Base-by-base conservation (phyloP, 306 rosid genomes). In the Hippophae tibetana region DNA sequence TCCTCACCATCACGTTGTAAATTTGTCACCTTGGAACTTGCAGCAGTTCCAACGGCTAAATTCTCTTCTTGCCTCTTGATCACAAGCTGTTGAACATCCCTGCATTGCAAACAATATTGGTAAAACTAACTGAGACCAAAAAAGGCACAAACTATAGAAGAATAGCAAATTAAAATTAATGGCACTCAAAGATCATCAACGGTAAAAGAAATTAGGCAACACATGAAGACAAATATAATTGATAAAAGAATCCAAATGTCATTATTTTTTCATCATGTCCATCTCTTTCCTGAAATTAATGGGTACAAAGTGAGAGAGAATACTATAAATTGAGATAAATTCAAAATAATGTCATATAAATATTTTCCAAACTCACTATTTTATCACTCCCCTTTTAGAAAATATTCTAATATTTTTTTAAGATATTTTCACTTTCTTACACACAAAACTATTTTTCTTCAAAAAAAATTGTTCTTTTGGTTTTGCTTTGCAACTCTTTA, bases 261-360 rank as follows among this genome's bases (percentile, higher is more conserved):
- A 2, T 65, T 72, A 92, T 96, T 57, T 64, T 62, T 80, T 78
- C 62, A 92, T 51, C 64, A 78, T 62, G 18, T 67, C 69, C n/a
- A 85, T 78, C 56, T 92, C 95, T 48, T 83, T 72, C 70, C 56
- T 78, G 13, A n/a, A n/a, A n/a, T n/a, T n/a, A n/a, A n/a, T n/a
- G n/a, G n/a, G n/a, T n/a, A n/a, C n/a, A n/a, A n/a, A n/a, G n/a
- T n/a, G n/a, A n/a, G n/a, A n/a, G n/a, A n/a, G n/a, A n/a, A n/a
- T n/a, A n/a, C n/a, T n/a, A n/a, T n/a, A n/a, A n/a, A n/a, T n/a
- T n/a, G n/a, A n/a, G n/a, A n/a, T n/a, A n/a, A n/a, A n/a, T n/a
- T n/a, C n/a, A n/a, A n/a, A n/a, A n/a, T n/a, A n/a, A n/a, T n/a
- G n/a, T n/a, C n/a, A n/a, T n/a, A n/a, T n/a, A n/a, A n/a, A n/a